Base-by-base conservation (phyloP, 331 rosid genomes). In the Erythrophleum ivorense region DNA sequence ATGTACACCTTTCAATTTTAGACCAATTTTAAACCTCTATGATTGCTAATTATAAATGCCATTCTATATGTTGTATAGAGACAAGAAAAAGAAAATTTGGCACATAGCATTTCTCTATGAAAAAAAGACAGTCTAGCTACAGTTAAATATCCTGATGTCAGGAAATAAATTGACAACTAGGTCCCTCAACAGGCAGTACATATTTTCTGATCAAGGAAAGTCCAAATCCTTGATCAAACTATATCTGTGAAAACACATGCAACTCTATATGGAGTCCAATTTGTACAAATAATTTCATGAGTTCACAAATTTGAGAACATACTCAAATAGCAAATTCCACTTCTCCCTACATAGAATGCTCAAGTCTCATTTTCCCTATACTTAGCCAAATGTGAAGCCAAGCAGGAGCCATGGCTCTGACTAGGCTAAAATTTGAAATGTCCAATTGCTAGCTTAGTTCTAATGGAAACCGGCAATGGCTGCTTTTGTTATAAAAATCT, bases 1-100 rank as follows among this genome's bases (percentile, higher is more conserved):
- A 41, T 55, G 75, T 67, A 75, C 7, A n/a, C 64, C 76, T 40
- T 68, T 68, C 3, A 43, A 19, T 43, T 68, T 43, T 43, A 43
- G 18, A 41, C 36, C 73, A 9, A 49, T 48, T 81, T 62, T 59
- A 53, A 34, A 78, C 43, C 63, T 52, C 66, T 50, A 59, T 40
- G 45, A 21, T 49, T 80, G 49, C 58, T 52, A 46, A 68, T 60
- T 50, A 73, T 9, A 70, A 50, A 53, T 68, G 71, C 41, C 43
- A 67, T n/a, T 66, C 3, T 16, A 21, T 50, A 24, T 41, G 29
- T 40, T 7, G 15, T 41, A 18, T n/a, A n/a, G 52, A 41, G 55
- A 12, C 53, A 69, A 15, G 49, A 43, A 68, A 68, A n/a, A 2
- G 1, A 29, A 59, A 59, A 59, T 21, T 19, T 11, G 31, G 15